phyloP scores from a whole-genome alignment of 2,329 filamentous ascomycete genomes.

The Apiospora kogelbergensis region DNA sequence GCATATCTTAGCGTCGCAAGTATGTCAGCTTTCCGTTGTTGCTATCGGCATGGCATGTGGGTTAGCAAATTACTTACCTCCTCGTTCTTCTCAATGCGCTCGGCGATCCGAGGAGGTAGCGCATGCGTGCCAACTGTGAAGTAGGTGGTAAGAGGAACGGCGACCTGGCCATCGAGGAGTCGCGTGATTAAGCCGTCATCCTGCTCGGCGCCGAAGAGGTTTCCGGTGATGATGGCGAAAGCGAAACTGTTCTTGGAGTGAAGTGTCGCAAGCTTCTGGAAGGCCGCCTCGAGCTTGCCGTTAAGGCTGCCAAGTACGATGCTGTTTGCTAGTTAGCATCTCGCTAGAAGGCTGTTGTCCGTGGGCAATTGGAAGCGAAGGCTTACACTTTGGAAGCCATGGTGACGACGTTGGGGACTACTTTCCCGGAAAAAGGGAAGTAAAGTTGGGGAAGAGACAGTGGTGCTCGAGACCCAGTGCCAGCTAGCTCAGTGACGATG shows the following conservation, averaged over 20 bases:
- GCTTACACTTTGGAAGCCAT: conserved; percentile 53
- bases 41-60: too few species aligned
- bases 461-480: neutral
- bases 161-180: conserved; percentile 71
- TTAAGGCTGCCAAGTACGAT: conserved; percentile 83
- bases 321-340: conserved; percentile 38
- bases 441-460: neutral
- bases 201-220: conserved; percentile 69
- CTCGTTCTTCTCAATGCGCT: conserved; percentile 72
- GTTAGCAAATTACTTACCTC: conserved; percentile 40
- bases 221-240: conserved; percentile 80
- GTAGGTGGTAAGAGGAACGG: conserved; percentile 81
- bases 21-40: neutral
- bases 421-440: neutral
- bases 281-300: conserved; percentile 72
- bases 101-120: conserved; percentile 69
- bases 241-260: conserved; percentile 88
- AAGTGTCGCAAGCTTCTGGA: conserved; percentile 76
- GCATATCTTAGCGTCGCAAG: conserved; percentile 56
- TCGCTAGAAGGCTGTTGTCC: neutral
- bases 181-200: conserved; percentile 59
- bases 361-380: neutral
- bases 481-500: neutral
- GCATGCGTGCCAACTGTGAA: conserved; percentile 76
- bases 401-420: conserved; percentile 8